Evolutionary conservation across 805 yeast genomes (phyloP), one percentile per base, ranked within the genome.

Genomic region (Candida sonorensis): DNA sequence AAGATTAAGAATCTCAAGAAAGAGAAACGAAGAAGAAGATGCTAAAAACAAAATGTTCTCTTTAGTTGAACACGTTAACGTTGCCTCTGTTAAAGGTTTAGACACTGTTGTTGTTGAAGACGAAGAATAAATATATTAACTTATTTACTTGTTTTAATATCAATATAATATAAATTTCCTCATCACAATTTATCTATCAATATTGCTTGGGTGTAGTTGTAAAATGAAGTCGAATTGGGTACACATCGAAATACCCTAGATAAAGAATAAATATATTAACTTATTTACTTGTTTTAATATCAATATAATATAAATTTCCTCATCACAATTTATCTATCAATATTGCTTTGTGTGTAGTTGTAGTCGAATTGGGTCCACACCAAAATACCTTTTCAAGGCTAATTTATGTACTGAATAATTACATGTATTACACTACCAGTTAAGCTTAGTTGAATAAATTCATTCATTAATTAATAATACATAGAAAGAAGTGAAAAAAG

Each of bases 21-120:
- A 82, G 88, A 86, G 97, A 79, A 92, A 92, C 78, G 97, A 92
- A 72, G 98, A 92, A 77, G 98, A 92, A 78, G 90, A 86, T 66
- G 97, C 98, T 62, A 82, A 81, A 80, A 88, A 86, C 75, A 86
- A 88, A 69, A 80, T 92, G 69, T 92, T 85, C 78, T 87, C 97
- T 54, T 88, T 76, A 72, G 98, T 92, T 62, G 97, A 92, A 79
- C 90, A 94, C 62, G 95, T 92, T 66, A 70, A 73, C 62, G 97
- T 92, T 61, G 82, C 96, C 63, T 65, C 94, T 50, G 78, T 85
- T 71, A 92, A 92, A 81, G 97, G 97, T 75, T 84, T 92, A 70
- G 81, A 87, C 73, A 92, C 99, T 71, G 82, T 76, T 69, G 97
- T 87, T 65, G 88, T 92, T 67, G 95, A 84, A 67, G 88, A 59